Conservation (phyloP, 1,139 yeast genomes). For the Blastobotrys capitulatus region DNA sequence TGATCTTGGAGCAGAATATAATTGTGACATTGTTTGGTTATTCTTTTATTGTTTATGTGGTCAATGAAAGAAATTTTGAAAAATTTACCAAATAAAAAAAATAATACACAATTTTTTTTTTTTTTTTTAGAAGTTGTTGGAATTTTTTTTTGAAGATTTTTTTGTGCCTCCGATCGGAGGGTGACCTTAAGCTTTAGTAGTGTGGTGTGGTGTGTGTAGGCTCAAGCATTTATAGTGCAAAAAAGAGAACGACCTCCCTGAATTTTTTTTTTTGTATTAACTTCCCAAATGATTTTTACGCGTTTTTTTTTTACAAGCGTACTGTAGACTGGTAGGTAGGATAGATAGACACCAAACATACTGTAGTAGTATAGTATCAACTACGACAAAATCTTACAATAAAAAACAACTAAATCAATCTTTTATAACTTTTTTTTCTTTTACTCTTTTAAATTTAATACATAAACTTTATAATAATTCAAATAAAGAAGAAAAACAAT, state of each 20-base stretch:
- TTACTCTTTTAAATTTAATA: neutral
- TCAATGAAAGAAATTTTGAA: neutral
- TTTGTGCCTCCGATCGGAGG: no score
- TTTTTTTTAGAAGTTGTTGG: neutral
- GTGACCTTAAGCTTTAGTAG: no score
- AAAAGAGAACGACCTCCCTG: no score
- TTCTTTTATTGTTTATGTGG: neutral
- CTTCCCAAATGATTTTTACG: neutral
- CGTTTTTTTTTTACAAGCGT: neutral
- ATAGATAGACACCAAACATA: no score
- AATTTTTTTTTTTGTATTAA: neutral
- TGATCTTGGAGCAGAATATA: slow-evolving; percentile 69
- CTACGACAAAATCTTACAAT: no score
- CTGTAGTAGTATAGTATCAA: no score
- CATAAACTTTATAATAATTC: neutral
- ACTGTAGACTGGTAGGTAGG: no score
- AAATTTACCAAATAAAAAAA: neutral
- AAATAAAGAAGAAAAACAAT: neutral
- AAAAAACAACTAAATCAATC: no score
- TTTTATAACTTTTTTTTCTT: neutral
- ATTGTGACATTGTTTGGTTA: slow-evolving; percentile 44
- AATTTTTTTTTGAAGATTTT: neutral
- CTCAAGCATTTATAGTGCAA: no score
- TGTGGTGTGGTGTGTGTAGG: no score
- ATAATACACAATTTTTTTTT: neutral